Percentiles rank a stretch among this genome's conserved stretches.
Evolutionary conservation across 169 alveolate species (phyloP).

Genomic region (Plasmodium coatneyi): DNA sequence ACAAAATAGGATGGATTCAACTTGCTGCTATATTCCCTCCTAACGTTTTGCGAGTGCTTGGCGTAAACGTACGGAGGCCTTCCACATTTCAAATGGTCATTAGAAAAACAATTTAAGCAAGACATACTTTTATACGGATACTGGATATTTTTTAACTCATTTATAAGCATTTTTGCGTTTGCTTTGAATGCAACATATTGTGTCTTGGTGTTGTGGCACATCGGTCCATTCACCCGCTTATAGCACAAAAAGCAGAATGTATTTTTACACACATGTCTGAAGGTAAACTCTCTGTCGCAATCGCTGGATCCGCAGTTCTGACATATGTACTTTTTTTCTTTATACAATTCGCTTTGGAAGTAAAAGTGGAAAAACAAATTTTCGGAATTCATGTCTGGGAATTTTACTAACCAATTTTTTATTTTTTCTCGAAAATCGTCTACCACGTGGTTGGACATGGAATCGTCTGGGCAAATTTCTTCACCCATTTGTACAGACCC

Average conservation of each 20-base stretch:
- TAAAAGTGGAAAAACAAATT: constrained; percentile 69
- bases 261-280: constrained; percentile 23
- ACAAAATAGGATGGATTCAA: constrained; percentile 1
- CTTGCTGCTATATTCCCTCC: constrained; percentile 20
- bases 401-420: constrained; percentile 49
- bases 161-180: neutral
- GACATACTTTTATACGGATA: constrained; percentile 19
- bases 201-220: constrained; percentile 30
- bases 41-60: constrained; percentile 1
- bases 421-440: constrained; percentile 23
- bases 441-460: constrained; percentile 4
- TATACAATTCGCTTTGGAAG: constrained; percentile 39
- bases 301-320: constrained; percentile 59
- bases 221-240: neutral
- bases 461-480: neutral
- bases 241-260: constrained; percentile 34
- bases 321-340: constrained; percentile 31
- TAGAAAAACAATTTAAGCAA: constrained; percentile 45
- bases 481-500: neutral
- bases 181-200: constrained; percentile 29
- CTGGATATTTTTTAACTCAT: neutral
- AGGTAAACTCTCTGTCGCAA: constrained; percentile 10
- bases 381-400: constrained; percentile 58
- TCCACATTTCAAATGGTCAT: constrained; percentile 59
- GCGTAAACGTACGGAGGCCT: constrained; percentile 46